Evolutionary conservation across 2,329 filamentous ascomycete species (phyloP).

Genomic region (Monosporascus sp.): DNA sequence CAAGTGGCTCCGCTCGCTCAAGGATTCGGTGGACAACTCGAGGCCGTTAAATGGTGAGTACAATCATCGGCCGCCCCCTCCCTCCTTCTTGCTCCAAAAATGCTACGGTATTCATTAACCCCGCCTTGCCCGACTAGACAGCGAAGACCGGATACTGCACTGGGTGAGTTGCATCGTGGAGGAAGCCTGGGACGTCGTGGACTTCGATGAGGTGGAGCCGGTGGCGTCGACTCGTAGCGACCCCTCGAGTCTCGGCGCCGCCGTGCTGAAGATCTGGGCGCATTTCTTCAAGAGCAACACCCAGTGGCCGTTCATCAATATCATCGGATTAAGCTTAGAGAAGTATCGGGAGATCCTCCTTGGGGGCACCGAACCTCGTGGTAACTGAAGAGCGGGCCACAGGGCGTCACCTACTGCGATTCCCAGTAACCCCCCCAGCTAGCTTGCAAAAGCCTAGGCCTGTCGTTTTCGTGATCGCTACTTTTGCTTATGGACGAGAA

Average conservation of each 20-base stretch:
- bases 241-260: constrained; percentile 29
- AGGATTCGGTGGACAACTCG: constrained; percentile 7
- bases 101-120: background rate
- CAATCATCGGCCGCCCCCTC: background rate
- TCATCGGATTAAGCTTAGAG: constrained; percentile 35
- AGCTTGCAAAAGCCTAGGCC: no score
- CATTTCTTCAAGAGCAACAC: constrained; percentile 43
- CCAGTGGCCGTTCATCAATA: constrained; percentile 42
- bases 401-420: no score
- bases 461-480: no score
- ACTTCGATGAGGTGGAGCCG: constrained; percentile 32
- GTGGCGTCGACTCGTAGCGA: constrained; percentile 17
- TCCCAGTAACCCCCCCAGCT: no score
- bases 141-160: constrained; percentile 38
- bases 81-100: background rate
- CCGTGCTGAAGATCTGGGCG: constrained; percentile 39
- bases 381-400: no score
- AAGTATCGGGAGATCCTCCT: constrained; percentile 25
- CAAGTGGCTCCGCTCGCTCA: constrained; percentile 38
- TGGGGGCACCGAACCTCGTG: background rate
- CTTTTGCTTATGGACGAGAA: no score
- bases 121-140: constrained; percentile 18
- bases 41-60: constrained; percentile 23
- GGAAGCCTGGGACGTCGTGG: constrained; percentile 34
- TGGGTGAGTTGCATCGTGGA: constrained; percentile 42